Percentiles rank a stretch among this genome's conserved stretches.
Conservation (phyloP, 73 alveolate species). For the Blepharisma stoltei region DNA sequence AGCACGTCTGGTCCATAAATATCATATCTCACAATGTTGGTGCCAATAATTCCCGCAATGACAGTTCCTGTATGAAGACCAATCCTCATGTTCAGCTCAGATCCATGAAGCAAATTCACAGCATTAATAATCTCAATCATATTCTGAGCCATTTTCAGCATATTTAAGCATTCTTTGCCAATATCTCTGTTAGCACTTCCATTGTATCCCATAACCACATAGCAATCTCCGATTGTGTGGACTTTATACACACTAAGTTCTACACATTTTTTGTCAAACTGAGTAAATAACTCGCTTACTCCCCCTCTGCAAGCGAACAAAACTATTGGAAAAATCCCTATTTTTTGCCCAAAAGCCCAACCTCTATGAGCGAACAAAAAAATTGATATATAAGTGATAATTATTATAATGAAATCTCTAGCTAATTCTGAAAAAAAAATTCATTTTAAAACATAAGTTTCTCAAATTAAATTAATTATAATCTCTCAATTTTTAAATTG, state of each 20-base stretch:
- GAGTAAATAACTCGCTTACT: constrained; percentile 81
- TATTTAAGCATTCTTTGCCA: constrained; percentile 89
- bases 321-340: too few relatives aligned
- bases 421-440: too few relatives aligned
- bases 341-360: too few relatives aligned
- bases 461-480: too few relatives aligned
- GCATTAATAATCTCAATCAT: constrained; percentile 91
- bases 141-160: constrained; percentile 85
- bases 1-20: constrained; percentile 55
- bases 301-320: too few relatives aligned
- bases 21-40: constrained; percentile 53
- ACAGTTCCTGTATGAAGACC: constrained; percentile 83
- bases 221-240: constrained; percentile 98
- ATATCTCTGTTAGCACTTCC: constrained; percentile 85
- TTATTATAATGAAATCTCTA: too few relatives aligned
- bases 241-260: constrained; percentile 87
- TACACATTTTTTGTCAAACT: constrained; percentile 89
- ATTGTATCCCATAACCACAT: constrained; percentile 90
- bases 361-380: too few relatives aligned
- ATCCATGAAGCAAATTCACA: constrained; percentile 57
- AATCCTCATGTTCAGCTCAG: constrained; percentile 85
- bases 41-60: constrained; percentile 56
- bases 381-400: too few relatives aligned
- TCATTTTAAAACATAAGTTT: too few relatives aligned
- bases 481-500: too few relatives aligned